A percentile compares a stretch with the other conserved stretches of the same genome.
Evolutionary conservation across 2,329 filamentous ascomycete species (phyloP).

Genomic region (Exutisphaerella laricina): DNA sequence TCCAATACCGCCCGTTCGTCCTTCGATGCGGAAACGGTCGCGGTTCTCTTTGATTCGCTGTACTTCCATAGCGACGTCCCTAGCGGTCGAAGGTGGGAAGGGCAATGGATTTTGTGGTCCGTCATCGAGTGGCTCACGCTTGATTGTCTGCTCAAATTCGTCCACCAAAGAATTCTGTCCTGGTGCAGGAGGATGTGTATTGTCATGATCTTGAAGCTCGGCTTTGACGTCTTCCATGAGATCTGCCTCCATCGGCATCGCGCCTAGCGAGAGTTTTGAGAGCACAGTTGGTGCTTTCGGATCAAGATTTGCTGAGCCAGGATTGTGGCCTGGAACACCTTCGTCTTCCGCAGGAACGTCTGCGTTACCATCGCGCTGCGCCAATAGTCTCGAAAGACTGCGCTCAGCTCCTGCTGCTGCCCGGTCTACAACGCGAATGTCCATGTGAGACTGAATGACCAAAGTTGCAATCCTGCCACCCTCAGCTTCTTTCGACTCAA

Average conservation of each 20-base stretch:
- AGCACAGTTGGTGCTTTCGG: constrained; percentile 55
- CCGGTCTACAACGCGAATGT: constrained; percentile 55
- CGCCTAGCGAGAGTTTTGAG: constrained; percentile 67
- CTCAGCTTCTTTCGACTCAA: constrained; percentile 78
- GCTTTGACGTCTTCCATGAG: constrained; percentile 79
- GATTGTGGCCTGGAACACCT: constrained; percentile 62
- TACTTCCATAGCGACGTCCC: constrained; percentile 90
- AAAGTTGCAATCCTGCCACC: constrained; percentile 73
- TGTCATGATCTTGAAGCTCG: constrained; percentile 80
- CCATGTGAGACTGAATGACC: constrained; percentile 59
- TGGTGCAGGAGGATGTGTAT: constrained; percentile 62
- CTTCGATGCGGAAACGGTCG: constrained; percentile 73
- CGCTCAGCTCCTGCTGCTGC: constrained; percentile 50
- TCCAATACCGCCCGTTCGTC: constrained; percentile 74
- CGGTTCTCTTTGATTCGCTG: constrained; percentile 89
- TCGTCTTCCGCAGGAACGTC: constrained; percentile 62
- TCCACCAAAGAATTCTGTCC: constrained; percentile 73
- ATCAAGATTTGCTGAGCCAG: constrained; percentile 57
- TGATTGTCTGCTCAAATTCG: constrained; percentile 77
- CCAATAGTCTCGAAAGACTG: constrained; percentile 56
- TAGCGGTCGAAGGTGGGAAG: constrained; percentile 77
- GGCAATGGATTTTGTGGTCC: constrained; percentile 76
- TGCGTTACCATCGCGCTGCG: constrained; percentile 48
- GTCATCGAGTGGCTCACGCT: constrained; percentile 83
- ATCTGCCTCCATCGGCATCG: constrained; percentile 75